Evolutionary conservation across 169 alveolate species (phyloP).

Genomic region (Cyclospora cayetanensis): DNA sequence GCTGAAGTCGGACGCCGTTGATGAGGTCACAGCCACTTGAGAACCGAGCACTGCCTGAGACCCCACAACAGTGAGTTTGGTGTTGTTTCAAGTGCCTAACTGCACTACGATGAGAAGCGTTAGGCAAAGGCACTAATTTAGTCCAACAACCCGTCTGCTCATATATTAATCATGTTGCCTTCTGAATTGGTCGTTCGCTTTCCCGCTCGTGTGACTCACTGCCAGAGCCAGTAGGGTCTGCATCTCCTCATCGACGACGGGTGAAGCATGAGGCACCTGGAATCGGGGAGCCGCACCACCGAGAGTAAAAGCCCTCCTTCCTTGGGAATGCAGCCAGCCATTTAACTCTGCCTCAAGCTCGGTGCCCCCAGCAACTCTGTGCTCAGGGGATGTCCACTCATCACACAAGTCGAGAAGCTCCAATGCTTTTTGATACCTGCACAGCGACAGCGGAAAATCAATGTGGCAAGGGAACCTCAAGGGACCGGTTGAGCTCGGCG

Average conservation of each 20-base stretch:
- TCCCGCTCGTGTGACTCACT: neutral
- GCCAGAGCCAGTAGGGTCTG: neutral
- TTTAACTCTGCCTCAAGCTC: neutral
- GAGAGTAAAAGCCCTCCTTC: neutral
- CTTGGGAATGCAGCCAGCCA: neutral
- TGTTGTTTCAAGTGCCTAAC: neutral
- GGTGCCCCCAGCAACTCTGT: neutral
- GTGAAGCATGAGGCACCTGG: neutral
- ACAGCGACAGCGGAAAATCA: too few relatives aligned
- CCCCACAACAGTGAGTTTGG: too few relatives aligned
- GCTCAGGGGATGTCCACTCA: neutral
- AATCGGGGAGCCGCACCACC: neutral
- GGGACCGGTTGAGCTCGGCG: too few relatives aligned
- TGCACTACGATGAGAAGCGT: too few relatives aligned
- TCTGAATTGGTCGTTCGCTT: neutral
- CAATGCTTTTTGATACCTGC: neutral
- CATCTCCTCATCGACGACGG: neutral
- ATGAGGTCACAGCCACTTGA: neutral
- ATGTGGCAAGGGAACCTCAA: too few relatives aligned
- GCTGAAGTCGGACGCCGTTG: neutral
- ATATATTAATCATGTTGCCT: neutral
- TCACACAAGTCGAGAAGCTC: neutral
- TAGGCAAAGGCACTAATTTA: too few relatives aligned
- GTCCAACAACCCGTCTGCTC: too few relatives aligned
- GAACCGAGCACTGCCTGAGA: constrained; percentile 11